Percentiles rank a stretch among this genome's conserved stretches.
phyloP scores from a whole-genome alignment of 768 basidiomycete genomes.

The Tephrocybe rancida region DNA sequence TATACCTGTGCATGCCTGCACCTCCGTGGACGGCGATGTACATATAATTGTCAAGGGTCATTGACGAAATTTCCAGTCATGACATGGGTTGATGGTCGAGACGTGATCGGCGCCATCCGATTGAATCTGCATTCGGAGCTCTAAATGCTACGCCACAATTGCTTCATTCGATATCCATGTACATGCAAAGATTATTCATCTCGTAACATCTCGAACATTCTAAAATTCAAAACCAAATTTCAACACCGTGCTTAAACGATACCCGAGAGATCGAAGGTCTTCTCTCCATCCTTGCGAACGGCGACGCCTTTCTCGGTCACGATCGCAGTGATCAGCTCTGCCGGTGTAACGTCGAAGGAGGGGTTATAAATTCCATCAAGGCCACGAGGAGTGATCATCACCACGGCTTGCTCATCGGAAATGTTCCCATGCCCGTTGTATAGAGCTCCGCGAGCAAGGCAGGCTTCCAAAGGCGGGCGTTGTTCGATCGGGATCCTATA shows the following conservation, averaged over 20 bases:
- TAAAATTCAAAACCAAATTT: not conserved
- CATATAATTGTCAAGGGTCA: slow-evolving; percentile 16
- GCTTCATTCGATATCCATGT: not conserved
- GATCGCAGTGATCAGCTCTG: slow-evolving; percentile 90
- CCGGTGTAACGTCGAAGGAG: slow-evolving; percentile 96
- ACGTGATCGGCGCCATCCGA: not conserved
- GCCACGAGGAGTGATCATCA: slow-evolving; percentile 79
- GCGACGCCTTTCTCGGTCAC: slow-evolving; percentile 96
- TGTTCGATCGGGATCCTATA: slow-evolving; percentile 90
- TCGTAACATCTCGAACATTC: too few relatives aligned
- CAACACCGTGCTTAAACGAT: slow-evolving; percentile 41
- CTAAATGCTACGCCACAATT: slow-evolving; percentile 3
- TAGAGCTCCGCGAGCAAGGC: slow-evolving; percentile 81
- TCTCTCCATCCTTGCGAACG: slow-evolving; percentile 60
- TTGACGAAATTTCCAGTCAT: slow-evolving; percentile 15
- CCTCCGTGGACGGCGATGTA: slow-evolving; percentile 77
- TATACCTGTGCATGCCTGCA: slow-evolving; percentile 63
- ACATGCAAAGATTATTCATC: not conserved
- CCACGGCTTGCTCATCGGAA: slow-evolving; percentile 64
- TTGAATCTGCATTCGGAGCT: slow-evolving; percentile 1
- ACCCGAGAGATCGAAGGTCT: slow-evolving; percentile 61
- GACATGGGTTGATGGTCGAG: too few relatives aligned
- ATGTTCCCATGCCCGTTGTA: slow-evolving; percentile 49
- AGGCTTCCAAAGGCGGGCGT: slow-evolving; percentile 84
- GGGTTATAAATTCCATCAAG: slow-evolving; percentile 84